A percentile compares a stretch with the other conserved stretches of the same genome.
phyloP scores from a whole-genome alignment of 225 moss, liverwort and hornwort genomes.

The Neckera pumila region DNA sequence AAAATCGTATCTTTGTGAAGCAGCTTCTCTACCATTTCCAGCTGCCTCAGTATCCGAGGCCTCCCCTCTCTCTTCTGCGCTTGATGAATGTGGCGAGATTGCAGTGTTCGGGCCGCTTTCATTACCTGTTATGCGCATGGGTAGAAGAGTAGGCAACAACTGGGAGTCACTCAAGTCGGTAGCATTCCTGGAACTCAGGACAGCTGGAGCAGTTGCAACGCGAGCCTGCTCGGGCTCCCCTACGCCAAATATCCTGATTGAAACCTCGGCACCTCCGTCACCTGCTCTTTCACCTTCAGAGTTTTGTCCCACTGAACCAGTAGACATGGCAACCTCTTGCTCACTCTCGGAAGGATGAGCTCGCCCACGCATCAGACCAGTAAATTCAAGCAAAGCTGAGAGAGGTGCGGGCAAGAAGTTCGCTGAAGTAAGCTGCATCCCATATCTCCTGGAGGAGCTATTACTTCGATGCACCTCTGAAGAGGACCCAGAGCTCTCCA shows the following conservation, averaged over 20 bases:
- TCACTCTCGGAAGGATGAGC: conserved; percentile 62
- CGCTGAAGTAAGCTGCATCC: conserved; percentile 83
- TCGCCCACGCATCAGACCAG: conserved; percentile 76
- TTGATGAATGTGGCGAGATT: conserved; percentile 46
- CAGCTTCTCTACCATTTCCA: conserved; percentile 68
- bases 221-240: conserved; percentile 67
- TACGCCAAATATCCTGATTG: conserved; percentile 84
- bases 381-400: conserved; percentile 79
- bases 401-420: conserved; percentile 80
- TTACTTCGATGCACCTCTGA: conserved; percentile 58
- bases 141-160: conserved; percentile 47
- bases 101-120: conserved; percentile 13
- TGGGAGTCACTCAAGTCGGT: conserved; percentile 54
- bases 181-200: conserved; percentile 38
- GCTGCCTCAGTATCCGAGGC: conserved; percentile 43
- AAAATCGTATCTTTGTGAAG: conserved; percentile 82
- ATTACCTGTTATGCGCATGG: conserved; percentile 56
- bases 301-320: conserved; percentile 36
- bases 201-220: conserved; percentile 36
- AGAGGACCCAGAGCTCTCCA: conserved; percentile 61
- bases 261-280: conserved; percentile 89
- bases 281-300: conserved; percentile 51
- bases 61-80: conserved; percentile 70
- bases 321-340: conserved; percentile 35
- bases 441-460: conserved; percentile 75